Conservation (phyloP, 331 rosid species). For the Malus hybrid region DNA sequence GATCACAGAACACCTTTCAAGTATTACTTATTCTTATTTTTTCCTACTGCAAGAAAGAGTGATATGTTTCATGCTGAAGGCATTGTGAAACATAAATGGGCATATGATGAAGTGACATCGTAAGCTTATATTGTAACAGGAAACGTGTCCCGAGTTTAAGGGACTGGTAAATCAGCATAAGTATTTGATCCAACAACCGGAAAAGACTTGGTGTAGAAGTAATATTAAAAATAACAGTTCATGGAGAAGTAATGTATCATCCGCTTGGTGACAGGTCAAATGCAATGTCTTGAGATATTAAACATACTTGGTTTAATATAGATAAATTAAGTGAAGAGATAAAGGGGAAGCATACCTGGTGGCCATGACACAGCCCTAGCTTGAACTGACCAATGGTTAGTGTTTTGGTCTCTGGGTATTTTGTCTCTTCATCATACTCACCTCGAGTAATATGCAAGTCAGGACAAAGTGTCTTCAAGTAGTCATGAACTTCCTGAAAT, state of each 20-base stretch:
- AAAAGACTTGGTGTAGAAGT: background rate
- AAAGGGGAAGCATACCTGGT: conserved; percentile 62
- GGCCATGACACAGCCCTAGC: conserved; percentile 96
- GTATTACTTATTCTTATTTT: background rate
- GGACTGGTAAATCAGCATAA: background rate
- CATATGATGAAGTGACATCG: background rate
- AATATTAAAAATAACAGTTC: too few relatives aligned
- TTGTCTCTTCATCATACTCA: conserved; percentile 84
- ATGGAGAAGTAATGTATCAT: background rate
- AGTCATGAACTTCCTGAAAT: conserved; percentile 94
- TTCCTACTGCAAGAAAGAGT: background rate
- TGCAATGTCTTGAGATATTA: background rate
- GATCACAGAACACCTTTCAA: background rate
- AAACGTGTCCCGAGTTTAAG: background rate
- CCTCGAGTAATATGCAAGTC: conserved; percentile 93
- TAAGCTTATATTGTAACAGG: background rate
- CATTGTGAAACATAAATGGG: background rate
- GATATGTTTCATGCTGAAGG: background rate
- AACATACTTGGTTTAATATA: background rate
- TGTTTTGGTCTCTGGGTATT: conserved; percentile 93
- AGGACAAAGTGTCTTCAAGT: conserved; percentile 94
- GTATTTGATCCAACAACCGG: background rate
- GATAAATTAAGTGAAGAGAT: background rate
- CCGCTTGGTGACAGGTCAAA: background rate
- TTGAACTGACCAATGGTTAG: conserved; percentile 95